These are phyloP conservation scores for Chlamydomonas reinhardtii DNA, from an alignment of 163 green algal species.

Conservation along the genomic window DNA sequence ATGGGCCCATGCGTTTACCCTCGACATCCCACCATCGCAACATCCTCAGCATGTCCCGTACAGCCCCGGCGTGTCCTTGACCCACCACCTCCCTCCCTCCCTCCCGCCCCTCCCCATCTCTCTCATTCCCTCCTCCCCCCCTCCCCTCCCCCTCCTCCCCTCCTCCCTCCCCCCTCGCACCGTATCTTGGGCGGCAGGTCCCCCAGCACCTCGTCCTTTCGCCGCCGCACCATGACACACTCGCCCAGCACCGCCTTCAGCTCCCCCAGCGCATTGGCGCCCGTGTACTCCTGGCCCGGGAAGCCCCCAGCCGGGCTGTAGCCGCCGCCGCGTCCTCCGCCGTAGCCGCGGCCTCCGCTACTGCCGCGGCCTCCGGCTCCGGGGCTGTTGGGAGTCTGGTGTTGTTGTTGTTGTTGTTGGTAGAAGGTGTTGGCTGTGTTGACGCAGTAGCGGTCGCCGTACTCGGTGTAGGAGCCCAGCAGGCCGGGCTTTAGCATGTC, in stretches of 20 bases:
- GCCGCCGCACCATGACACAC: constrained; percentile 59
- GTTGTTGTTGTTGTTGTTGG: neutral
- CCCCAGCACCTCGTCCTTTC: constrained; percentile 67
- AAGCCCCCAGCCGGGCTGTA: neutral
- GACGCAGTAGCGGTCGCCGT: constrained; percentile 68
- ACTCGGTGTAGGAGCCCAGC: constrained; percentile 65
- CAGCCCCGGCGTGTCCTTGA: too few relatives aligned
- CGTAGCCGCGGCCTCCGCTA: too few relatives aligned
- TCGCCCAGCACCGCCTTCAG: constrained; percentile 65
- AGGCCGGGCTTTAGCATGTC: constrained; percentile 68
- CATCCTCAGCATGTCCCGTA: too few relatives aligned
- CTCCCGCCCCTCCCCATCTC: neutral
- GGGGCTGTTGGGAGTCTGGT: neutral
- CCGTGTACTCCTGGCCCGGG: constrained; percentile 12
- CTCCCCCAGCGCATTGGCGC: constrained; percentile 63
- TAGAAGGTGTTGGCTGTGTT: neutral
- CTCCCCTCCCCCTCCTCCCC: neutral
- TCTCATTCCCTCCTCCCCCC: too few relatives aligned
- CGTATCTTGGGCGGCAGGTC: constrained; percentile 70
- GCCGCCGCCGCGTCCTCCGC: too few relatives aligned
- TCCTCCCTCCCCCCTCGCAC: neutral
- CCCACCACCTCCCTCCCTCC: too few relatives aligned
- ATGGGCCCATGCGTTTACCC: too few relatives aligned
- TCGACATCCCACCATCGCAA: too few relatives aligned
- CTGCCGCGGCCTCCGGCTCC: neutral